Conservation (phyloP, 768 basidiomycete species). For the Clitopilus hobsonii region DNA sequence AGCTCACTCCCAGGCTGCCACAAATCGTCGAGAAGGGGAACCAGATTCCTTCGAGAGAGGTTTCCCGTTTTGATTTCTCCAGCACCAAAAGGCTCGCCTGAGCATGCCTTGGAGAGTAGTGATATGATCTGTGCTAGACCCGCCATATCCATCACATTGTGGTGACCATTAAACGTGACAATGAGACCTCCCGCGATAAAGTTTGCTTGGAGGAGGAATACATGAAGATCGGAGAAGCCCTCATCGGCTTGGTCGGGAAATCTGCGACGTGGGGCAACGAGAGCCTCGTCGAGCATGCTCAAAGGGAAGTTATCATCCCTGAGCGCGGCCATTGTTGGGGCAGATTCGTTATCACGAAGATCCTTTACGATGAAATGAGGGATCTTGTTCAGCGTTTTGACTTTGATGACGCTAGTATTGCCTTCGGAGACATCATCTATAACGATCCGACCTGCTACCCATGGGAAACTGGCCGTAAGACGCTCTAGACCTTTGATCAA, state of each 20-base stretch:
- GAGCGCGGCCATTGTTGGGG: slow-evolving; percentile 18
- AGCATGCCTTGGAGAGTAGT: slow-evolving; percentile 19
- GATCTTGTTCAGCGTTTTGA: slow-evolving; percentile 7
- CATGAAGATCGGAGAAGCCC: slow-evolving; percentile 8
- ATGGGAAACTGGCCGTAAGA: slow-evolving; percentile 18
- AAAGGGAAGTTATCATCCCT: slow-evolving; percentile 17
- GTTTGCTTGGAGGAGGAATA: slow-evolving; percentile 21
- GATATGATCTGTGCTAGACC: slow-evolving; percentile 18
- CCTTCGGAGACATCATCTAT: slow-evolving; percentile 9
- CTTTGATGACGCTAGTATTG: slow-evolving; percentile 14
- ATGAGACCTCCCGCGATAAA: slow-evolving; percentile 19
- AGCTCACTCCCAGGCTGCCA: background rate
- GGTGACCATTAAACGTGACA: slow-evolving; percentile 20
- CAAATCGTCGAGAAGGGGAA: slow-evolving; percentile 9
- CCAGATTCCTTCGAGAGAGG: slow-evolving; percentile 9
- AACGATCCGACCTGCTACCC: slow-evolving; percentile 21
- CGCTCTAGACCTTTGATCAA: slow-evolving; percentile 18
- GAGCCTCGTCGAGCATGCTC: slow-evolving; percentile 18
- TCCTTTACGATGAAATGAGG: slow-evolving; percentile 17
- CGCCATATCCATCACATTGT: slow-evolving; percentile 22
- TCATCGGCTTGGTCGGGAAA: slow-evolving; percentile 11
- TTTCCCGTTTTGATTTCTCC: slow-evolving; percentile 18
- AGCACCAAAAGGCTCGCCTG: slow-evolving; percentile 12
- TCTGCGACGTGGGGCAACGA: slow-evolving; percentile 18
- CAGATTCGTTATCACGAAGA: slow-evolving; percentile 10